Evolutionary conservation across 352 stramenopile species (phyloP), one percentile per base, ranked within the genome.

Genomic region (Phytophthora tubulina): DNA sequence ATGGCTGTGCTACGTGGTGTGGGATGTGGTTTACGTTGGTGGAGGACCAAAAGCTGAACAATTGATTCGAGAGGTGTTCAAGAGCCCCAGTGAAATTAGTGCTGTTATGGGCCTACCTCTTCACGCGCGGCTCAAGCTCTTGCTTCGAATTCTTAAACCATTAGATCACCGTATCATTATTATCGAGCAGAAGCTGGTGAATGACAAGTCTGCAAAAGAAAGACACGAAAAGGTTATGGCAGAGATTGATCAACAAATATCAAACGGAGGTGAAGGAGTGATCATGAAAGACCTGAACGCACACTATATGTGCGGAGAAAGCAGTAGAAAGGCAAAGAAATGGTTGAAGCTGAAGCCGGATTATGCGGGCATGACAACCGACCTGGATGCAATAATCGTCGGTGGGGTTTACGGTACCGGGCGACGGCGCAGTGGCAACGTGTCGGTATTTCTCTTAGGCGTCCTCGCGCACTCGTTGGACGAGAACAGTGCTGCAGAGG

Each of bases 341-440:
- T 96, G 89, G 89, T 80, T 96, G 73, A 96, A 96, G 50, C 73
- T 96, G 42, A 96, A 96, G 55, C 88, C 88, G 6, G 88, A 96
- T 70, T 96, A 96, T 59, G 89, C 88, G 3, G 89, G 88, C 9
- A 95, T 96, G 85, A 93, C 88, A 9, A 93, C 85, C 14, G 85
- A 95, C 41, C 53, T 96, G 9, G 88, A 96, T 53, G 79, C 85
- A 45, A 56, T 96, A 17, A 95, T 96, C 56, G 72, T 96, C 21
- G 89, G 88, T 14, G 89, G 86, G 6, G 94, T 91, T 63, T 96
- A 96, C 46, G 88, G 89, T 41, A 91, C 81, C 13, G 89, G 88
- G 0, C 67, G 86, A 15, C 86, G 89, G 6, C 85, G 89, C 11
- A 94, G 88, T 65, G 89, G 89, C 7, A 83, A 93, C 13, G 85